A percentile compares a stretch with the other conserved stretches of the same genome.
phyloP scores from a whole-genome alignment of 2,329 filamentous ascomycete genomes.

The Aspergillus calidoustus region DNA sequence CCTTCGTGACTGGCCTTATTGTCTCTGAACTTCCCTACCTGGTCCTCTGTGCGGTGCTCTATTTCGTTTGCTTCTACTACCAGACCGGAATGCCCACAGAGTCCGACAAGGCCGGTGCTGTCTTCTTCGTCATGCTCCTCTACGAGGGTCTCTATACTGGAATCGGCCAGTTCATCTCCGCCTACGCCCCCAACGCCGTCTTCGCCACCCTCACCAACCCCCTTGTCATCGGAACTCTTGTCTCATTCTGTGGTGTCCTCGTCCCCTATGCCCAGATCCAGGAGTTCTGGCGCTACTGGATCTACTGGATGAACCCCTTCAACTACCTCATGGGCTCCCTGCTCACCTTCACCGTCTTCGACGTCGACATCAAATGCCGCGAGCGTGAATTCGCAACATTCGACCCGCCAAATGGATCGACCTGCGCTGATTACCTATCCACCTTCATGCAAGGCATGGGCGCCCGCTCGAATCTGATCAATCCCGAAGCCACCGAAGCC shows the following conservation, averaged over 20 bases:
- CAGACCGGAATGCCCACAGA: constrained; percentile 58
- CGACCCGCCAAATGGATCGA: constrained; percentile 46
- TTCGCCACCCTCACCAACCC: constrained; percentile 76
- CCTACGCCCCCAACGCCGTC: constrained; percentile 68
- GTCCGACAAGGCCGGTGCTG: constrained; percentile 44
- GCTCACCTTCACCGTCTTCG: constrained; percentile 32
- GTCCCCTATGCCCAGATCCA: constrained; percentile 37
- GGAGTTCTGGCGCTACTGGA: constrained; percentile 39
- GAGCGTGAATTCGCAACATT: constrained; percentile 33
- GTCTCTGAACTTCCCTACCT: constrained; percentile 72
- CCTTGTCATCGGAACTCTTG: constrained; percentile 63
- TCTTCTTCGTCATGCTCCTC: constrained; percentile 73
- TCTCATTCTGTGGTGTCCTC: constrained; percentile 37
- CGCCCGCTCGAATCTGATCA: constrained; percentile 57
- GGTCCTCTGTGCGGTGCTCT: constrained; percentile 65
- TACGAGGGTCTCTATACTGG: constrained; percentile 73
- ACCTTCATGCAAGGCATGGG: constrained; percentile 57
- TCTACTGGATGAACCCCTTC: constrained; percentile 38
- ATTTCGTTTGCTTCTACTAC: constrained; percentile 76
- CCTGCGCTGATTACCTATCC: constrained; percentile 63
- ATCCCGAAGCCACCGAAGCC: constrained; percentile 59
- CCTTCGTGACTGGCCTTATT: constrained; percentile 71
- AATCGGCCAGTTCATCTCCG: constrained; percentile 79
- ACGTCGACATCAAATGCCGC: constrained; percentile 30
- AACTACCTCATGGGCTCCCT: constrained; percentile 39